Conservation (phyloP, 1,284 basidiomycete species). For the Ceratobasidium sp. region DNA sequence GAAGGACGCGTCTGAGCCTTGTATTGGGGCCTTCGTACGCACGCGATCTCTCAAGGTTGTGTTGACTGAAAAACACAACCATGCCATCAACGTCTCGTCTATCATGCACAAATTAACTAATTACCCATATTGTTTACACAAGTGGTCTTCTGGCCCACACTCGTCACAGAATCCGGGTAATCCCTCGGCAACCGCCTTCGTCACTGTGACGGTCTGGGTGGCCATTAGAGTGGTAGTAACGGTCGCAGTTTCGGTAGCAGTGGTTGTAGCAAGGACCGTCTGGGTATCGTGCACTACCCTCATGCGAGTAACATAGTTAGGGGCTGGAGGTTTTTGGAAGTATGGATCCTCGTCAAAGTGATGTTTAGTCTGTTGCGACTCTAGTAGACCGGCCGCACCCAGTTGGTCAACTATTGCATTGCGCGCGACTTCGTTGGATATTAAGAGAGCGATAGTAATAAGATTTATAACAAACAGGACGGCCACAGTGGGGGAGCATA, state of each 20-base stretch:
- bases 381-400: constrained; percentile 16
- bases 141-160: constrained; percentile 43
- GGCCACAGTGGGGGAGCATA: constrained; percentile 29
- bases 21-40: constrained; percentile 44
- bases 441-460: constrained; percentile 23
- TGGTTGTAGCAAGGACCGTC: constrained; percentile 36
- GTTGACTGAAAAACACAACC: constrained; percentile 21
- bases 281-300: constrained; percentile 38
- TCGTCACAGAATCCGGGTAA: constrained; percentile 41
- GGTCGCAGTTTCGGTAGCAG: constrained; percentile 33
- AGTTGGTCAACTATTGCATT: constrained; percentile 35
- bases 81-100: neutral
- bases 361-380: constrained; percentile 7
- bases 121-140: constrained; percentile 45
- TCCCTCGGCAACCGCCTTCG: constrained; percentile 5
- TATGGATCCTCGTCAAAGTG: constrained; percentile 25
- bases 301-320: constrained; percentile 36
- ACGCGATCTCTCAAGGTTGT: constrained; percentile 44
- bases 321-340: constrained; percentile 34
- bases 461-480: constrained; percentile 22
- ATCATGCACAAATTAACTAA: neutral
- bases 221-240: constrained; percentile 24
- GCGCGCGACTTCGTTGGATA: constrained; percentile 35
- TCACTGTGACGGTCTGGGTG: constrained; percentile 14
- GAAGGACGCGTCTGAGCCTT: constrained; percentile 43